Evolutionary conservation across 1,139 yeast genomes (phyloP), one percentile per base, ranked within the genome.

Genomic region (Insectozyma bohioensis): DNA sequence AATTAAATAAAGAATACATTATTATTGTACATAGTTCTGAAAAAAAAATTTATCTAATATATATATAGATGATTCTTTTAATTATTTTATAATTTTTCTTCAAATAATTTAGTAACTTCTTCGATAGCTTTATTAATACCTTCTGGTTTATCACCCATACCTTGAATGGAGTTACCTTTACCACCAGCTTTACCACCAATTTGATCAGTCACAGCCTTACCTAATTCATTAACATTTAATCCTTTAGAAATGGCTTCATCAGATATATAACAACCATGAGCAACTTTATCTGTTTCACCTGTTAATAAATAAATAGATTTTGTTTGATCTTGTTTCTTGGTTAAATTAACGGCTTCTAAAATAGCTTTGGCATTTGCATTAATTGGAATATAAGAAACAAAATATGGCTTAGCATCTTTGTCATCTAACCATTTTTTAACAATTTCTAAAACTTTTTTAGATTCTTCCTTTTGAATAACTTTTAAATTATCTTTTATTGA

Each of bases 131-230:
- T 74, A 27, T 69, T 70, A 37, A 88, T 72, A 45, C 85, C 86
- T 26, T 65, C 71, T 24, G 80, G 75, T 42, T 86, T 85, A 49
- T 82, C 87, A 51, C 98, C 98, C 80, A 88, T 84, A 60, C 99
- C 99, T 68, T 92, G 98, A 46, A 88, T 87, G 40, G 90, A 80
- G 48, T 88, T 86, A 42, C 97, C 97, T 64, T 87, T 92, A 59
- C 99, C 99, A 63, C 99, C 99, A 39, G 96, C 95, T 60, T 85
- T 86, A 61, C 99, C 99, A 46, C 98, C 99, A 49, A 94, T 79
- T 50, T 73, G 70, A 34, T 67, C 63, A 30, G 90, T 68, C 28
- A 85, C 97, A 37, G 74, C 66, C 36, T 72, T 65, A 23, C 95
- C 95, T 47, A 88, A 73, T 20, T 77, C 88, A 42, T 77, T 67